phyloP scores from a whole-genome alignment of 257 asterid species.

The Verbascum thapsus region DNA sequence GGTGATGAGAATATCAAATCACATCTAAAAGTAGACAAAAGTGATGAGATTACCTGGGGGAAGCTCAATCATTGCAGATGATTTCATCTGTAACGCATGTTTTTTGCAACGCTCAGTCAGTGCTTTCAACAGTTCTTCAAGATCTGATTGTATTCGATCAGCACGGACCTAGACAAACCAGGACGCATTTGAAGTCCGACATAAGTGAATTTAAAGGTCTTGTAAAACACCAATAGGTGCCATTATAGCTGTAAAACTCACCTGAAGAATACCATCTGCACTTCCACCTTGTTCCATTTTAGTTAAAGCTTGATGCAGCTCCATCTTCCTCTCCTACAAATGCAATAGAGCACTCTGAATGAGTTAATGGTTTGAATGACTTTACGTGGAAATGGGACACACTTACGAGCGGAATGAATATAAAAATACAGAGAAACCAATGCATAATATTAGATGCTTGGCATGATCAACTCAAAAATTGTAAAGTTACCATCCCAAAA shows the following conservation, averaged over 20 bases:
- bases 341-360: slow-evolving; percentile 27
- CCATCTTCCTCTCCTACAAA: slow-evolving; percentile 84
- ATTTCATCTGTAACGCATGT: slow-evolving; percentile 63
- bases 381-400: slow-evolving; percentile 1
- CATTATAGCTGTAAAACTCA: slow-evolving; percentile 33
- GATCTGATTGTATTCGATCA: slow-evolving; percentile 96
- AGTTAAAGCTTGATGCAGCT: slow-evolving; percentile 83
- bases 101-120: slow-evolving; percentile 84
- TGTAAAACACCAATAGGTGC: slow-evolving; percentile 21
- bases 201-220: slow-evolving; percentile 5
- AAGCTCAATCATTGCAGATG: slow-evolving; percentile 81
- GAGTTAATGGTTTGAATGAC: slow-evolving; percentile 17
- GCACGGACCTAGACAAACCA: slow-evolving; percentile 81
- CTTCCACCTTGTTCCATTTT: slow-evolving; percentile 99
- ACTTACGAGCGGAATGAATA: slow-evolving; percentile 9
- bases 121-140: slow-evolving; percentile 92
- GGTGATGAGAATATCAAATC: slow-evolving; percentile 20
- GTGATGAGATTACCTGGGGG: slow-evolving; percentile 66
- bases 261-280: slow-evolving; percentile 99
- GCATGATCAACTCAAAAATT: slow-evolving; percentile 16
- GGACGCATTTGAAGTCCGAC: slow-evolving; percentile 21
- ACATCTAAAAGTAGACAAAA: slow-evolving; percentile 26
- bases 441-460: slow-evolving; percentile 1
- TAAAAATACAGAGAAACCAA: slow-evolving; percentile 16
- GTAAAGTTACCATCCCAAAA: not conserved